These are phyloP conservation scores for Triticum dicoccoides DNA, from an alignment of 176 grass and related monocot genomes.

Conservation along the genomic window DNA sequence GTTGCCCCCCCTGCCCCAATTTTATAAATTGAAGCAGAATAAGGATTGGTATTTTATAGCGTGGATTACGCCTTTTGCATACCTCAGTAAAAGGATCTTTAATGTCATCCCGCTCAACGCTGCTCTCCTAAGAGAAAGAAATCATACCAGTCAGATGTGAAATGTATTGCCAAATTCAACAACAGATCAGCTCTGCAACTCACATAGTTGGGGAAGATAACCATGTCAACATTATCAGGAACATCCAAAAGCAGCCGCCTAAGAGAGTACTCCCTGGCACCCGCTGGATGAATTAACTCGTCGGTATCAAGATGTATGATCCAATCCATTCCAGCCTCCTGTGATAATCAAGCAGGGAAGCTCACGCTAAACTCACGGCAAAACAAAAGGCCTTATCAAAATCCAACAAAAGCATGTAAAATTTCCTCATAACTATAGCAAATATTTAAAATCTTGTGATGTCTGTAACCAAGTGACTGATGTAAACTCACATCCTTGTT, in stretches of 20 bases:
- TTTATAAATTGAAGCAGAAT: background rate
- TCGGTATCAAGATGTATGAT: constrained; percentile 99
- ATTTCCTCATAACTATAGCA: background rate
- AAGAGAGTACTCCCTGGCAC: constrained; percentile 82
- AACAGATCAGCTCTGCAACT: constrained; percentile 30
- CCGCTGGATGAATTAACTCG: constrained; percentile 91
- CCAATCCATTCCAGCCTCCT: constrained; percentile 94
- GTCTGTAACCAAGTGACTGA: background rate
- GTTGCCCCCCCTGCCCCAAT: too few relatives aligned
- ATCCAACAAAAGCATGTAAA: background rate
- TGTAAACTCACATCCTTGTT: background rate
- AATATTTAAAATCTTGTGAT: background rate
- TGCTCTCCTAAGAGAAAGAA: constrained; percentile 69
- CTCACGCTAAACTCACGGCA: constrained; percentile 18
- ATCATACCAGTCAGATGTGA: constrained; percentile 37
- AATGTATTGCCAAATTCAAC: constrained; percentile 23
- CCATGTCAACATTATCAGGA: constrained; percentile 98
- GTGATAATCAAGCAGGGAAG: constrained; percentile 12
- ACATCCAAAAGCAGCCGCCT: constrained; percentile 90
- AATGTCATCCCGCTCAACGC: constrained; percentile 89
- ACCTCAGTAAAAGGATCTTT: constrained; percentile 99
- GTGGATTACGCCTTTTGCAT: background rate
- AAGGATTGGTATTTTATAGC: background rate
- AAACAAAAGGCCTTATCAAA: constrained; percentile 12
- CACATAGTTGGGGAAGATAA: constrained; percentile 99